Evolutionary conservation across 2,329 filamentous ascomycete species (phyloP).

Genomic region (Sarocladium brachiariae): DNA sequence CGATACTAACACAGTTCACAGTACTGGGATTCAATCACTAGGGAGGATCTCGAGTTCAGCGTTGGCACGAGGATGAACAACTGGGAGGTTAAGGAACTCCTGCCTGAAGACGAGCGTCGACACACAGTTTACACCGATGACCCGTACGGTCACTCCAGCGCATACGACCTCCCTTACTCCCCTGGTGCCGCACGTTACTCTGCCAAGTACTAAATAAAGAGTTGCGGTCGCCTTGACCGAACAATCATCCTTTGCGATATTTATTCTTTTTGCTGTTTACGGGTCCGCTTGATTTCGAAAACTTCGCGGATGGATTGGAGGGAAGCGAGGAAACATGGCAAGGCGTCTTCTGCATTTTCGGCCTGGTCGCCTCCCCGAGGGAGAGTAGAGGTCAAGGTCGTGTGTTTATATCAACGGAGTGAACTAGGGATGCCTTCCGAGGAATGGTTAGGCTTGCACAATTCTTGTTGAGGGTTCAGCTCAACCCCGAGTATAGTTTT

Average conservation of each 20-base stretch:
- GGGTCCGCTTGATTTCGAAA: slow-evolving; percentile 1
- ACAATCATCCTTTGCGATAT: slow-evolving; percentile 2
- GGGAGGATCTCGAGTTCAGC: slow-evolving; percentile 96
- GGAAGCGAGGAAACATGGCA: slow-evolving; percentile 6
- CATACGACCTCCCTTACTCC: slow-evolving; percentile 46
- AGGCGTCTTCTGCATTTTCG: slow-evolving; percentile 5
- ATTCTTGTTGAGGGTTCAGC: neutral
- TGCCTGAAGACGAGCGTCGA: slow-evolving; percentile 73
- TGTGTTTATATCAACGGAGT: neutral
- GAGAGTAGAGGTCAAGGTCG: neutral
- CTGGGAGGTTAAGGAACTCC: slow-evolving; percentile 94
- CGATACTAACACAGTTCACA: slow-evolving; percentile 27
- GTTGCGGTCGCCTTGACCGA: neutral
- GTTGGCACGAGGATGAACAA: slow-evolving; percentile 93
- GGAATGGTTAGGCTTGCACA: neutral
- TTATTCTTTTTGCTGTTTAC: slow-evolving; percentile 14
- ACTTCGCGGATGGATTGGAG: neutral
- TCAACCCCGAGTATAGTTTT: neutral
- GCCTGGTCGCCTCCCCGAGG: neutral
- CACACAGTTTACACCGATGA: slow-evolving; percentile 66
- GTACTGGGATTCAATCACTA: slow-evolving; percentile 99
- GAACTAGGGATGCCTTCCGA: neutral
- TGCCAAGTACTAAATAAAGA: slow-evolving; percentile 35
- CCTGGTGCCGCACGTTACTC: slow-evolving; percentile 37
- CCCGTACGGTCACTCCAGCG: slow-evolving; percentile 50